phyloP scores from a whole-genome alignment of 2,329 filamentous ascomycete genomes.

The Fusarium sp. region DNA sequence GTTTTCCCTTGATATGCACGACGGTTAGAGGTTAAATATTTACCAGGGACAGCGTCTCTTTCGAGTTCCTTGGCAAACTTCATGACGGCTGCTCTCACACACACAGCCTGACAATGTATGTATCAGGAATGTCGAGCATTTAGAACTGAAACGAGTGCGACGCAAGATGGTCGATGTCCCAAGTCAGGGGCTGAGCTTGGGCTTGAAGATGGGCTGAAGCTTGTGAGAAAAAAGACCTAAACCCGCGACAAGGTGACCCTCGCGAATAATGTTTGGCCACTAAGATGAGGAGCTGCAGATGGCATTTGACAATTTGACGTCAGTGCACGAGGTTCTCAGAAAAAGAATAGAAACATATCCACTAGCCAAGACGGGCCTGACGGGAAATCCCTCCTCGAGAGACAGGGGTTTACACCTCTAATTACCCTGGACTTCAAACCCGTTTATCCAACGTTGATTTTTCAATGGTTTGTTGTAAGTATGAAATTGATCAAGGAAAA shows the following conservation, averaged over 20 bases:
- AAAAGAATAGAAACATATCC: conserved; percentile 16
- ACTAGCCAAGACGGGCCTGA: conserved; percentile 26
- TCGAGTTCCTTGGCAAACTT: conserved; percentile 85
- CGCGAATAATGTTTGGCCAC: conserved; percentile 15
- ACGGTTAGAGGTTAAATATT: conserved; percentile 40
- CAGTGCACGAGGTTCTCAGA: conserved; percentile 31
- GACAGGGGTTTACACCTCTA: conserved; percentile 1
- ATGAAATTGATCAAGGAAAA: too few relatives aligned
- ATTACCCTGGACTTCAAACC: conserved; percentile 23
- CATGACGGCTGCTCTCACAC: conserved; percentile 57
- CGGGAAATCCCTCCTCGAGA: conserved; percentile 4
- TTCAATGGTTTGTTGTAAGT: not conserved
- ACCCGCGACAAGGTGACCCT: conserved; percentile 29
- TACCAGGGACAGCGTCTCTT: conserved; percentile 86
- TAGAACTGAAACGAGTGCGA: conserved; percentile 19
- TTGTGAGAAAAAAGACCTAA: conserved; percentile 5
- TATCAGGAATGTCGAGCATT: conserved; percentile 34
- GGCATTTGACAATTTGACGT: conserved; percentile 35
- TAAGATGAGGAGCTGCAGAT: conserved; percentile 6
- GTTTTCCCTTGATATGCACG: not conserved
- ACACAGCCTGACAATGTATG: conserved; percentile 26
- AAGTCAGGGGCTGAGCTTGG: not conserved
- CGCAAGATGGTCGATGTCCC: not conserved
- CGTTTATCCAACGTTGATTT: not conserved
- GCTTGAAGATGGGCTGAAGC: not conserved